Conservation (phyloP, 441 rosid species). For the Erodium moschatum region DNA sequence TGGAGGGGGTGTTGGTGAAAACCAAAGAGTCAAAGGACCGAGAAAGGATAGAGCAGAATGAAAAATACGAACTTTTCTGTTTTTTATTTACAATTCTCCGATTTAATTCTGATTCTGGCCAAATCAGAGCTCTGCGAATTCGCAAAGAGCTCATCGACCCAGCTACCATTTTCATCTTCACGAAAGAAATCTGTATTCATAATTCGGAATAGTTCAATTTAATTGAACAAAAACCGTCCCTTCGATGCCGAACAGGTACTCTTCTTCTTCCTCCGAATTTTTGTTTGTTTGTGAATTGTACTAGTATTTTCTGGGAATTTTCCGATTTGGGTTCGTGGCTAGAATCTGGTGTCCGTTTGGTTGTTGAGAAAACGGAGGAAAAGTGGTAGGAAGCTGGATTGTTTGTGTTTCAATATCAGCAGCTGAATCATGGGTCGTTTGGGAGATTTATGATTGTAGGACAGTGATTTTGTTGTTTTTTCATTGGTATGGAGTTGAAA, state of each 20-base stretch:
- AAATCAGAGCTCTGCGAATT: constrained; percentile 5
- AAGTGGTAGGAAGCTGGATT: constrained; percentile 2
- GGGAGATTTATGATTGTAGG: not conserved
- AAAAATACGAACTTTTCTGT: not conserved
- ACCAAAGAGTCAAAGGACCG: not conserved
- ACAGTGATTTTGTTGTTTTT: not conserved
- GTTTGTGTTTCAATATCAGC: not conserved
- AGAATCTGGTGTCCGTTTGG: constrained; percentile 1
- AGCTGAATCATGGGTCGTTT: not conserved
- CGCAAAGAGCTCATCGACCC: constrained; percentile 11
- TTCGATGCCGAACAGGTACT: constrained; percentile 2
- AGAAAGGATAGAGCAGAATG: not conserved
- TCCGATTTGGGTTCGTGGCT: constrained; percentile 1
- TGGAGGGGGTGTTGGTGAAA: not conserved
- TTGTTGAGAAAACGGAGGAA: not conserved
- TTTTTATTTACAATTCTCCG: not conserved
- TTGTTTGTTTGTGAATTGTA: not conserved
- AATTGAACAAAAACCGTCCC: constrained; percentile 4
- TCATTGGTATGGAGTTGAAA: not conserved
- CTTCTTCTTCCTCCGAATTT: not conserved
- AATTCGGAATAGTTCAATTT: not conserved
- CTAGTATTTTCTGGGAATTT: not conserved
- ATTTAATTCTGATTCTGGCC: not conserved
- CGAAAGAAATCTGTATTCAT: not conserved
- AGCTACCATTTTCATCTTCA: not conserved